Evolutionary conservation across 2,329 filamentous ascomycete genomes (phyloP).

Genomic region (Aspergillus udagawae): DNA sequence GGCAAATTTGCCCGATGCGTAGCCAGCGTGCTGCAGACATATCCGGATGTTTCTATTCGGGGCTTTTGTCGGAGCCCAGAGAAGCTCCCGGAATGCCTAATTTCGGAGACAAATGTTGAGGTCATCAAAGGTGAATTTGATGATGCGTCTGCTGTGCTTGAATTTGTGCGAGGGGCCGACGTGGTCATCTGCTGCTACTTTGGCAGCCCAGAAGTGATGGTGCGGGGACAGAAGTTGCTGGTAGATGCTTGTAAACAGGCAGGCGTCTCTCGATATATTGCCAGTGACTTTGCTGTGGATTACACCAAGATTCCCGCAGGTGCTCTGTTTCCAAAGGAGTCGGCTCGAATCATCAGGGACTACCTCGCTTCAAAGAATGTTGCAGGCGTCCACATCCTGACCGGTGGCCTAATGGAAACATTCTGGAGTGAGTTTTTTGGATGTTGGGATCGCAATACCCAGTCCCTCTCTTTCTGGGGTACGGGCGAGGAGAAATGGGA

Average conservation of each 20-base stretch:
- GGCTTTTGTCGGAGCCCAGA: conserved; percentile 27
- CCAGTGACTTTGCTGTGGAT: conserved; percentile 41
- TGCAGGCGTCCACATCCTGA: conserved; percentile 40
- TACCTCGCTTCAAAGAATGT: conserved; percentile 39
- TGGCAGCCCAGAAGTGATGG: conserved; percentile 37
- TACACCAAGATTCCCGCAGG: conserved; percentile 38
- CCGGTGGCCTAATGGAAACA: conserved; percentile 36
- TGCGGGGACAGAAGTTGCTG: conserved; percentile 39
- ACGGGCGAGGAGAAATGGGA: conserved; percentile 37
- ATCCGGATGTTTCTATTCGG: conserved; percentile 19
- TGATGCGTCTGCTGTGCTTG: conserved; percentile 19
- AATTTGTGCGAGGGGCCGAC: conserved; percentile 29
- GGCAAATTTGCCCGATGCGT: conserved; percentile 31
- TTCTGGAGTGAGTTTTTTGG: conserved; percentile 25
- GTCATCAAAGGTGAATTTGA: conserved; percentile 24
- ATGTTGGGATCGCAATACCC: conserved; percentile 19
- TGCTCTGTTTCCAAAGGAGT: conserved; percentile 37
- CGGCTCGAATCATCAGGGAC: conserved; percentile 37
- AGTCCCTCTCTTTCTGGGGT: conserved; percentile 33
- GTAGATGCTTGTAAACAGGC: conserved; percentile 38
- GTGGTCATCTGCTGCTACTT: conserved; percentile 42
- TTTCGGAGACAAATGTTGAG: conserved; percentile 1
- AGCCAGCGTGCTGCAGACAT: conserved; percentile 23
- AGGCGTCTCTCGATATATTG: conserved; percentile 37
- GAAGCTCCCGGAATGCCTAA: conserved; percentile 20